These are phyloP conservation scores for Diaporthe citrichinensis DNA, from an alignment of 2,329 filamentous ascomycete species.

Conservation along the genomic window DNA sequence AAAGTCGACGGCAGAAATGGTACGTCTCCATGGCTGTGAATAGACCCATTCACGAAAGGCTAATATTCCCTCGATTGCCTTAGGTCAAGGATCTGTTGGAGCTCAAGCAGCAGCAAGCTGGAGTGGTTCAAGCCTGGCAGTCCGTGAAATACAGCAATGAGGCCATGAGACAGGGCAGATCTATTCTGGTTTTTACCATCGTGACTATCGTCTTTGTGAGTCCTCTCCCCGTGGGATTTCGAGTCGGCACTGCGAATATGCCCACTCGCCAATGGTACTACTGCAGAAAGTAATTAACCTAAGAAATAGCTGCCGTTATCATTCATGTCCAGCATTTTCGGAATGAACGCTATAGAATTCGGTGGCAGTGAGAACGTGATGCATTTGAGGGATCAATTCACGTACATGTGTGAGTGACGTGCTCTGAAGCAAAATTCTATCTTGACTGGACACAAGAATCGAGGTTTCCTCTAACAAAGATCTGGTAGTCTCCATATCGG, in stretches of 20 bases:
- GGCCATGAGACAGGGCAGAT: background rate
- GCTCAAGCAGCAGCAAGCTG: constrained; percentile 5
- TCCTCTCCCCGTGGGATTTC: background rate
- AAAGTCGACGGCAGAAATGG: background rate
- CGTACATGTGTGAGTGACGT: background rate
- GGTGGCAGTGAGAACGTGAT: background rate
- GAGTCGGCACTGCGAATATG: background rate
- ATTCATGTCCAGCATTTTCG: constrained; percentile 17
- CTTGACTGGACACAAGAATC: too few relatives aligned
- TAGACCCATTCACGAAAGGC: background rate
- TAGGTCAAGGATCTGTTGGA: background rate
- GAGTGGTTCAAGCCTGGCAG: constrained; percentile 5
- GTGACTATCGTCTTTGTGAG: constrained; percentile 10
- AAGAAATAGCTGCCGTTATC: background rate
- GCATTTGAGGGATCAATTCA: background rate
- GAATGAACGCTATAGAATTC: background rate
- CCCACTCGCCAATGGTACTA: background rate
- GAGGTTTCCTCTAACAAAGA: too few relatives aligned
- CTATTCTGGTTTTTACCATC: background rate
- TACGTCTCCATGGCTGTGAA: background rate
- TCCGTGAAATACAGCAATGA: background rate
- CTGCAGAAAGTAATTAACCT: too few relatives aligned
- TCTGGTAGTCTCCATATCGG: too few relatives aligned
- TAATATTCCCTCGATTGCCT: accelerated
- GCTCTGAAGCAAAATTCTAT: too few relatives aligned